Conservation (phyloP, 176 grass and related monocot genomes). For the Aegilops speltoides region DNA sequence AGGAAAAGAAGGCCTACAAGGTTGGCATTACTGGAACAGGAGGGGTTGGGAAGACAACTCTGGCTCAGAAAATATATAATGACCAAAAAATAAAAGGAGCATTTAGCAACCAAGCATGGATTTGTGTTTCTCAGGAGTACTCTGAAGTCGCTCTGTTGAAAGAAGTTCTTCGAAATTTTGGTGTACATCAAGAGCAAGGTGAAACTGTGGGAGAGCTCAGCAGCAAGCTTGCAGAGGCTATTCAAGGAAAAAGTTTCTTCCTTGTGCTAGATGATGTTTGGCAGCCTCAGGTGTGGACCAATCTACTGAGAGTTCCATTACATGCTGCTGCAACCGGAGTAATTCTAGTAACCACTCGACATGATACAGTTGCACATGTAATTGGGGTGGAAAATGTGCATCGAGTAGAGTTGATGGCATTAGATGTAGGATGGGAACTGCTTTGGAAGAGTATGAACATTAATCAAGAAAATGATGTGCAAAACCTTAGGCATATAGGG, state of each 20-base stretch:
- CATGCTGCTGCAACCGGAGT: slow-evolving; percentile 2
- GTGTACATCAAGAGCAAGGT: background rate
- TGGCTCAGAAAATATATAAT: slow-evolving; percentile 41
- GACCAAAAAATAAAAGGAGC: slow-evolving; percentile 6
- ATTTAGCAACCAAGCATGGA: slow-evolving; percentile 24
- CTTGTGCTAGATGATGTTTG: slow-evolving; percentile 54
- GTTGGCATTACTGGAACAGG: slow-evolving; percentile 33
- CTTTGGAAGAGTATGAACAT: slow-evolving; percentile 35
- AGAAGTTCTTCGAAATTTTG: background rate
- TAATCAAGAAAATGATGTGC: slow-evolving; percentile 16
- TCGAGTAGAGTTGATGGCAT: slow-evolving; percentile 34
- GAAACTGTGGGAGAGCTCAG: slow-evolving; percentile 26
- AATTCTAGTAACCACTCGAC: slow-evolving; percentile 36
- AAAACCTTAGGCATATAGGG: background rate
- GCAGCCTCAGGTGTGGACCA: slow-evolving; percentile 23
- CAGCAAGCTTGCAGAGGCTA: background rate
- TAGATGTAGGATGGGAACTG: slow-evolving; percentile 27
- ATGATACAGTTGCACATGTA: slow-evolving; percentile 10
- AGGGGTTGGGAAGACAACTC: slow-evolving; percentile 50
- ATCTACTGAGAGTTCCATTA: slow-evolving; percentile 23
- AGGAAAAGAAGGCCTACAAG: slow-evolving; percentile 8
- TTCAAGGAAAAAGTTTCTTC: slow-evolving; percentile 25
- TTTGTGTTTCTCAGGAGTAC: slow-evolving; percentile 39
- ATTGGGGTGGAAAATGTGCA: slow-evolving; percentile 21
- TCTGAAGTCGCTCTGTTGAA: slow-evolving; percentile 20